Evolutionary conservation across 2,329 filamentous ascomycete genomes (phyloP), one percentile per base, ranked within the genome.

Genomic region (Diaporthe capsici): DNA sequence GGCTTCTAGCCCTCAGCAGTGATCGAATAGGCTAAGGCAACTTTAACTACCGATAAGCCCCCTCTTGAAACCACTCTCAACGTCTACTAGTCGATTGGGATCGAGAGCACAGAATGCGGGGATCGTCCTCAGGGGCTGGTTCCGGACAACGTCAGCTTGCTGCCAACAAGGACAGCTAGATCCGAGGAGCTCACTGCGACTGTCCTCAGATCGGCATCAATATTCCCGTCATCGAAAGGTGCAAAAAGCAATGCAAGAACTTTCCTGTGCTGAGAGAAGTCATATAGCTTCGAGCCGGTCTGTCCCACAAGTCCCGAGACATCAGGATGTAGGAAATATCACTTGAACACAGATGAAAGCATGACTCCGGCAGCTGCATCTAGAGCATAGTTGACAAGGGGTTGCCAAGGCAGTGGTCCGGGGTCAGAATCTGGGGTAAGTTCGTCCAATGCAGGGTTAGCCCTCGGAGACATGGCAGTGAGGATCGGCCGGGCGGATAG

Each of bases 391-490:
- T 22, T 68, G 63, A 39, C 63, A 53, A 39, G 65, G 22, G 12
- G 31, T 42, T 53, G 65, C 65, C 65, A 68, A 68, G 65, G 22
- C 47, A 5, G 7, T 37, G 53, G 42, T 42, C 68, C 42, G 42
- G 68, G 68, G 53, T 58, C 37, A 57, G 37, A 71, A 58, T 71
- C 68, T 47, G 53, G 68, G 68, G 68, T 71, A 71, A 58, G 68
- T 68, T 68, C 47, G 47, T 53, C 65, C 47, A 51, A 68, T 39
- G 39, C 67, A 71, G 51, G 53, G 68, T 71, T 71, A 58, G 68
- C 55, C 68, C 68, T 71, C 53, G 68, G 68, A 71, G 68, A 71
- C 53, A 71, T 71, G 68, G 68, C 65, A 47, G 55, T 58, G 68
- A 58, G 42, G 55, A 58, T 58, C 68, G 68, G 68, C 53, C 68